Base-by-base conservation (phyloP, 208 protist species). In the Leishmania guyanensis region DNA sequence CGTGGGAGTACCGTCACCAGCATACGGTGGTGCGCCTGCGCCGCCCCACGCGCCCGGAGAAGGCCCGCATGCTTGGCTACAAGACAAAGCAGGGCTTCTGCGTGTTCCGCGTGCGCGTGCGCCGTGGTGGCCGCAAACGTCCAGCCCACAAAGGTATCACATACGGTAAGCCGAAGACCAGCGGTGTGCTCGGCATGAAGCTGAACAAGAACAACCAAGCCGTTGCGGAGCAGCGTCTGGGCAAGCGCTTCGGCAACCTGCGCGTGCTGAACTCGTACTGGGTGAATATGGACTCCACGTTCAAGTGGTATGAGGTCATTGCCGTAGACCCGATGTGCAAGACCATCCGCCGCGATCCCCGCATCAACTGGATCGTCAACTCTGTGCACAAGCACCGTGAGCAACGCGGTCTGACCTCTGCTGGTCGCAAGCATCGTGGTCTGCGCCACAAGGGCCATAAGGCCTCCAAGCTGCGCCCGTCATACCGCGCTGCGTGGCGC, bases 201-300 rank as follows among this genome's bases (percentile, higher is more conserved):
- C 96, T 95, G 80, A 92, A 94, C 78, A 98, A 99, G 88, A 99
- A 95, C 89, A 96, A 99, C 84, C 98, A 98, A 76, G 87, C 89
- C 62, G 81, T 99, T 78, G 99, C 99, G 56, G 99, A 99, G 95
- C 93, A 99, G 92, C 94, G 99, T 85, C 98, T 99, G 79, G 99
- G 99, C 83, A 97, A 97, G 80, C 85, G 93, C 81, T 98, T 96
- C 86, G 97, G 97, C 80, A 97, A 96, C 90, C 92, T 99, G 78
- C 97, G 99, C 83, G 98, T 99, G 64, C 95, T 99, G 74, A 99
- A 99, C 98, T 99, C 99, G 70, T 99, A 99, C 97, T 99, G 99
- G 99, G 97, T 99, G 83, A 98, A 96, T 82, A 89, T 96, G 93
- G 99, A 99, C 89, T 95, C 95, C 62, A 98, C 95, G 80, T 99